Evolutionary conservation across 345 rosid species (phyloP), one percentile per base, ranked within the genome.

Genomic region (Angophora floribunda): DNA sequence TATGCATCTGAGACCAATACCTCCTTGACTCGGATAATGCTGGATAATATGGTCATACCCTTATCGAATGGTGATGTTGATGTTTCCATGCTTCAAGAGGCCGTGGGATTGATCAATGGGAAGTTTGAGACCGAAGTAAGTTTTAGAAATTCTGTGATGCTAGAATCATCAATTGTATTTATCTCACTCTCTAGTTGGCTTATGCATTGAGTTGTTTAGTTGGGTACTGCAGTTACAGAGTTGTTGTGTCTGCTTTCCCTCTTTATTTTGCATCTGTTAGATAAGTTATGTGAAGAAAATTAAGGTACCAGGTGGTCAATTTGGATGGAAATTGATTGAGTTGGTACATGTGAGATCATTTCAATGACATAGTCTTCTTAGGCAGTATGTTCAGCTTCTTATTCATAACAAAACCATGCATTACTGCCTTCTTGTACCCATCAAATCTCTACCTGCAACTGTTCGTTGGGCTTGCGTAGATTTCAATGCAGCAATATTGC

Each of bases 11-110:
- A 94, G 86, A 89, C 92, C 47, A 89, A 91, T 92, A 94, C 94
- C 51, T 91, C 96, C 13, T 87, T 98, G 91, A 94, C 97, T 86
- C 92, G 99, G 87, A 96, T 97, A 92, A 98, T 95, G 99, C 91
- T 97, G 92, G 99, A 98, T 89, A 97, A 98, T 91, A 98, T 97
- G 99, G 99, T 96, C 87, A 91, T 96, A 47, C 99, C 99, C 6
- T 91, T 97, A 51, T 91, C 96, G 89, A 93, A 93, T 91, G 99
- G 99, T 70, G 98, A 97, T 88, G 90, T 96, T 75, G 97, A 97
- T 89, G 95, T 95, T 79, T 94, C 98, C 19, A 95, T 97, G 99
- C 99, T 98, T 89, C 91, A 91, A 90, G 95, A 92, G 89, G 98
- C 99, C 24, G 96, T 98, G 55, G 90, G 92, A 36, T 91, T 96